Conservation (phyloP, 202 grass and related monocot genomes). For the Alloteropsis angusta region DNA sequence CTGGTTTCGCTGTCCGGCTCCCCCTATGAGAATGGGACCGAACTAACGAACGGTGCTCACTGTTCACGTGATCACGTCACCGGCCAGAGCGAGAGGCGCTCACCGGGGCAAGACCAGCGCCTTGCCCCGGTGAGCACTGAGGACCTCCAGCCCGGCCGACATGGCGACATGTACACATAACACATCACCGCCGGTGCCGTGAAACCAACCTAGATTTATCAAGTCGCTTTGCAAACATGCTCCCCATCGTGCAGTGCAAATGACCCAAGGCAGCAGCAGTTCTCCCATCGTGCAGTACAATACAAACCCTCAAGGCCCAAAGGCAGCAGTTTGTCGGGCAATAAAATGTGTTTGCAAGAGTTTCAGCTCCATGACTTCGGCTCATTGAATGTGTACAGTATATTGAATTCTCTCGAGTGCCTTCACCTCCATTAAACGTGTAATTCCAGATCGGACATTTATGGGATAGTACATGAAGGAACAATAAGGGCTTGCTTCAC, state of each 20-base stretch:
- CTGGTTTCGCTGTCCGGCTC: slow-evolving; percentile 22
- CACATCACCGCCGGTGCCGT: not conserved
- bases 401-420: slow-evolving; percentile 28
- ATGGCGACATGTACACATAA: not conserved
- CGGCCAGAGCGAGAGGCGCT: not conserved
- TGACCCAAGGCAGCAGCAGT: not conserved
- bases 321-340: slow-evolving; percentile 13
- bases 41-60: not conserved
- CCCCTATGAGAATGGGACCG: not conserved
- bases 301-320: too few relatives aligned
- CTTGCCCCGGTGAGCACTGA: not conserved
- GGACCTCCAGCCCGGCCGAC: not conserved
- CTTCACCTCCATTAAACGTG: slow-evolving; percentile 32
- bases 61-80: slow-evolving; percentile 8
- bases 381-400: slow-evolving; percentile 32
- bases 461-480: not conserved
- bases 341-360: not conserved
- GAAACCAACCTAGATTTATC: not conserved
- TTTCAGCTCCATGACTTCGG: not conserved
- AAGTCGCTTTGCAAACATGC: not conserved
- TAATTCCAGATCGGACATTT: slow-evolving; percentile 30
- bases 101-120: too few relatives aligned
- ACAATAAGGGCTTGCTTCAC: slow-evolving; percentile 10
- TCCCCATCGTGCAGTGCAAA: not conserved
- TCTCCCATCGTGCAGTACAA: not conserved